These are phyloP conservation scores for Geoglossum glabrum DNA, from an alignment of 495 filamentous ascomycete species.

Conservation along the genomic window DNA sequence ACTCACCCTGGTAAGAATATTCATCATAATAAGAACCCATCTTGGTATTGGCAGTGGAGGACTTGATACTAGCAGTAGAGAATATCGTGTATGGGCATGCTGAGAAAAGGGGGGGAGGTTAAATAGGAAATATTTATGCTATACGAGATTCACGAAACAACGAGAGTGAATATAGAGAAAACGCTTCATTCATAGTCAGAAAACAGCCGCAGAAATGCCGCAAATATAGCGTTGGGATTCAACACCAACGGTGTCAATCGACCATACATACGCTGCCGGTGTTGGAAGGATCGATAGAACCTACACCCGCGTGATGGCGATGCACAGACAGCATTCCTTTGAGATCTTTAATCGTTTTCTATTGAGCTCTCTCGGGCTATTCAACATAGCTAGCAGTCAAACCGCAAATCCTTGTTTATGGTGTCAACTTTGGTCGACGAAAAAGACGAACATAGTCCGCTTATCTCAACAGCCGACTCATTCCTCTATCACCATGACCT, in stretches of 20 bases:
- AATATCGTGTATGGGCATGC: neutral
- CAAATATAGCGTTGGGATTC: neutral
- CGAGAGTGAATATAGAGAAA: neutral
- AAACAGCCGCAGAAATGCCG: neutral
- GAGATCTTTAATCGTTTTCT: too few species aligned
- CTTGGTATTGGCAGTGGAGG: neutral
- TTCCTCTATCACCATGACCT: neutral
- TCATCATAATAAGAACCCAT: neutral
- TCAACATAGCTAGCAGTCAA: too few species aligned
- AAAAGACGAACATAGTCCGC: too few species aligned
- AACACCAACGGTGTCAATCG: neutral
- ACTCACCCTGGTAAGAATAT: neutral
- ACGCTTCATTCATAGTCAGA: neutral
- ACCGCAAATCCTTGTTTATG: too few species aligned
- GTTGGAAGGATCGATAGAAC: too few species aligned
- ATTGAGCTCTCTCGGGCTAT: too few species aligned
- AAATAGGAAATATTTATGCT: neutral
- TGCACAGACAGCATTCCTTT: too few species aligned
- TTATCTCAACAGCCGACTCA: neutral
- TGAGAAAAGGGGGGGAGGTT: neutral
- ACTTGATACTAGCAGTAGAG: neutral
- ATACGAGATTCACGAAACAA: neutral
- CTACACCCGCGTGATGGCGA: too few species aligned
- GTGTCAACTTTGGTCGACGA: too few species aligned
- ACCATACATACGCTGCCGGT: neutral